Percentiles rank a stretch among this genome's conserved stretches.
These are phyloP conservation scores for Centrapalus pauciflorus DNA, from an alignment of 129 eudicot species.

Conservation along the genomic window DNA sequence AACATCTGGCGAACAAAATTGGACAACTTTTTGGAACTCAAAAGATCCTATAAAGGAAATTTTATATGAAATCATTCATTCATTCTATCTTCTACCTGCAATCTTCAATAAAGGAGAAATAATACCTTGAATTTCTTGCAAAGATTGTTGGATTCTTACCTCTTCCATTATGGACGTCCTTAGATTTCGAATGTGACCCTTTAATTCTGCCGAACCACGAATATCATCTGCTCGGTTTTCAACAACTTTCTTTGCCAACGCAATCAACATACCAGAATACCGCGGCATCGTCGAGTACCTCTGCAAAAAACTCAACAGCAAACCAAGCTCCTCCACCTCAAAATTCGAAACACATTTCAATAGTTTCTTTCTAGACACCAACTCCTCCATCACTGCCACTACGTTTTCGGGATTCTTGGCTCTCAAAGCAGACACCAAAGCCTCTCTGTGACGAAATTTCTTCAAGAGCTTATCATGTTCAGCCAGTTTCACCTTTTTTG, in stretches of 20 bases:
- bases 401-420: slow-evolving; percentile 63
- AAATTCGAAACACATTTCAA: slow-evolving; percentile 62
- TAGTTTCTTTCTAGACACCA: slow-evolving; percentile 81
- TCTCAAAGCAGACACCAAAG: slow-evolving; percentile 62
- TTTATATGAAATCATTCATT: neutral
- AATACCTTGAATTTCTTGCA: slow-evolving; percentile 90
- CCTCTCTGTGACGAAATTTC: slow-evolving; percentile 90
- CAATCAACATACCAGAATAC: slow-evolving; percentile 57
- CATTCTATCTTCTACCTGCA: slow-evolving; percentile 63
- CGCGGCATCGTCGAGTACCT: slow-evolving; percentile 67
- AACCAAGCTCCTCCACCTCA: slow-evolving; percentile 71
- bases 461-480: slow-evolving; percentile 79
- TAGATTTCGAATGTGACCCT: slow-evolving; percentile 53
- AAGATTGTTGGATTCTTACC: slow-evolving; percentile 61
- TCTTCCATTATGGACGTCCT: slow-evolving; percentile 74
- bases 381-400: slow-evolving; percentile 91
- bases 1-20: slow-evolving; percentile 13
- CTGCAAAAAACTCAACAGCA: slow-evolving; percentile 65
- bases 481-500: slow-evolving; percentile 73
- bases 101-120: slow-evolving; percentile 79
- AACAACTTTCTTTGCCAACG: slow-evolving; percentile 67
- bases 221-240: slow-evolving; percentile 69
- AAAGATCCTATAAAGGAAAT: neutral
- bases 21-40: slow-evolving; percentile 18
- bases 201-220: slow-evolving; percentile 46